Conservation (phyloP, 2,329 filamentous ascomycete genomes). For the Lojkania enalia region DNA sequence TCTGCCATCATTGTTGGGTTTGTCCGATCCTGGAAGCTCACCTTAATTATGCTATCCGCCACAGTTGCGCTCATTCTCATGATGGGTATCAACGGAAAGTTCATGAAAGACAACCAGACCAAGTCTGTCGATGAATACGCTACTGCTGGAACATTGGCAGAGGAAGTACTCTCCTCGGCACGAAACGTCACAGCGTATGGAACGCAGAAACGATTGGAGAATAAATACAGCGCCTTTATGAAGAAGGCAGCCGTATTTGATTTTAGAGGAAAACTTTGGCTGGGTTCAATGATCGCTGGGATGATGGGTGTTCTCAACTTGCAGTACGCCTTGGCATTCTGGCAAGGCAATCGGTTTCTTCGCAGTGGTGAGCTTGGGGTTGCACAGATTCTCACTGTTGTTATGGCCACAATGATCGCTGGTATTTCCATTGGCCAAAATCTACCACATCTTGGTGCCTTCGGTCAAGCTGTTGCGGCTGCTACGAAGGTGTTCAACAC, state of each 20-base stretch:
- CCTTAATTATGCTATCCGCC: slow-evolving; percentile 80
- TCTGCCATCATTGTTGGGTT: slow-evolving; percentile 92
- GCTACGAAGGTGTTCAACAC: slow-evolving; percentile 91
- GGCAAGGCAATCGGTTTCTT: slow-evolving; percentile 62
- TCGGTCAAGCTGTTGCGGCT: slow-evolving; percentile 79
- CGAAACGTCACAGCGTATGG: slow-evolving; percentile 91
- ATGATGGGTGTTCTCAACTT: slow-evolving; percentile 86
- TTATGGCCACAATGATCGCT: slow-evolving; percentile 90
- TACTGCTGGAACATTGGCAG: slow-evolving; percentile 81
- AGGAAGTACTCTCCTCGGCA: slow-evolving; percentile 93
- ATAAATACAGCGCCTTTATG: slow-evolving; percentile 79
- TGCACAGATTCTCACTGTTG: slow-evolving; percentile 76
- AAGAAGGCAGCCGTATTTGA: slow-evolving; percentile 74
- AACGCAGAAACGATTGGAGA: slow-evolving; percentile 88
- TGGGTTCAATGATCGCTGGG: slow-evolving; percentile 77
- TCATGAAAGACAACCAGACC: slow-evolving; percentile 77
- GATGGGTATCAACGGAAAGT: slow-evolving; percentile 73
- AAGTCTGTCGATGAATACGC: slow-evolving; percentile 77
- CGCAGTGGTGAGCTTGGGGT: slow-evolving; percentile 60
- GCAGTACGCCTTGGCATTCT: slow-evolving; percentile 59
- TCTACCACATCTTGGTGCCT: slow-evolving; percentile 78
- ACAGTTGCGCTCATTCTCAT: slow-evolving; percentile 76
- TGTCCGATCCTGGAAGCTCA: slow-evolving; percentile 89
- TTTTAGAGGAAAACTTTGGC: slow-evolving; percentile 70
- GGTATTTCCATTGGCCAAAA: slow-evolving; percentile 90